phyloP scores from a whole-genome alignment of 768 basidiomycete genomes.

The Lactifluus hygrophoroides region DNA sequence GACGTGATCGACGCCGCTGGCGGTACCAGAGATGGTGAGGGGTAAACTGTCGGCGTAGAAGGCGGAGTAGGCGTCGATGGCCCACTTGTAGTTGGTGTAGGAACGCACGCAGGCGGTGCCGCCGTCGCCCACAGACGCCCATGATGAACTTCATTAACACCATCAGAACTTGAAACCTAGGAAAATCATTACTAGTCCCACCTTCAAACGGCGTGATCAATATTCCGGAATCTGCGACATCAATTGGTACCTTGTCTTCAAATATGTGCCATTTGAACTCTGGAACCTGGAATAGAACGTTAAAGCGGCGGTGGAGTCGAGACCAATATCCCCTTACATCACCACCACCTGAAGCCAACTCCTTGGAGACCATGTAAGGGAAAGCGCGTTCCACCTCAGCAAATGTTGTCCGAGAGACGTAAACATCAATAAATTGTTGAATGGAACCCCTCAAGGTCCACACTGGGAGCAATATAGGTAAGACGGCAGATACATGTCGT shows the following conservation, averaged over 20 bases:
- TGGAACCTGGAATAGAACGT: constrained; percentile 47
- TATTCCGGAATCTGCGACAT: constrained; percentile 57
- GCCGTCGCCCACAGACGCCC: constrained; percentile 50
- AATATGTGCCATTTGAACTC: constrained; percentile 80
- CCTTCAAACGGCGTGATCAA: constrained; percentile 58
- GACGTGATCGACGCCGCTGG: background rate
- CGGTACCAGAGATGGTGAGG: background rate
- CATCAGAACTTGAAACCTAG: background rate
- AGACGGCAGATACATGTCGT: too few relatives aligned
- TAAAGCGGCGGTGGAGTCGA: background rate
- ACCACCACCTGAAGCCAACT: constrained; percentile 72
- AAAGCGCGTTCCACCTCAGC: constrained; percentile 59
- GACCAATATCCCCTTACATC: constrained; percentile 39
- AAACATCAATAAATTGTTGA: constrained; percentile 67
- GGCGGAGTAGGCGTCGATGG: constrained; percentile 27
- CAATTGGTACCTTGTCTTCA: constrained; percentile 56
- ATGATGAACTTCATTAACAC: constrained; percentile 45
- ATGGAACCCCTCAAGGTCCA: constrained; percentile 66
- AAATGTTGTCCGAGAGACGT: constrained; percentile 58
- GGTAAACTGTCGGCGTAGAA: constrained; percentile 17
- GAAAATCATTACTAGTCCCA: constrained; percentile 25
- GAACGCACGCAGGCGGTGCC: constrained; percentile 32
- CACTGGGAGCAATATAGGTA: constrained; percentile 31
- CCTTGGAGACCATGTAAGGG: constrained; percentile 73
- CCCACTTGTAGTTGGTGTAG: constrained; percentile 33